phyloP scores from a whole-genome alignment of 2,329 filamentous ascomycete species.

The Aspergillus pseudoglaucus region DNA sequence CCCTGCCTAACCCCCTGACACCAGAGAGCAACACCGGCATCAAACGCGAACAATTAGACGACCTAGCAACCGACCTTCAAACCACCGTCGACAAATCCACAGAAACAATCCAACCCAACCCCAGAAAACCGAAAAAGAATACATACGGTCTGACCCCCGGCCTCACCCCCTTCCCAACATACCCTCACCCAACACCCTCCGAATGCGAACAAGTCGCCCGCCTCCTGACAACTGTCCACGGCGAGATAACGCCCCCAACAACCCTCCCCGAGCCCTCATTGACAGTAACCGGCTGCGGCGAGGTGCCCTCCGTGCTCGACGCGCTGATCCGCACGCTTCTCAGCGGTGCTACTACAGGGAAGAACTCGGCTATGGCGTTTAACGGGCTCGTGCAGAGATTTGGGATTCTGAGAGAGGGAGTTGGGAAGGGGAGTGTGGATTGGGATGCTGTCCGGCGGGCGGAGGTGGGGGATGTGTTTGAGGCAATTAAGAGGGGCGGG shows the following conservation, averaged over 20 bases:
- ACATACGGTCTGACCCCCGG: conserved; percentile 52
- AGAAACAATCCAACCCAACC: conserved; percentile 5
- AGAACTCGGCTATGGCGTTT: conserved; percentile 61
- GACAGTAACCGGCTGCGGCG: conserved; percentile 63
- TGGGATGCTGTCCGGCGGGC: conserved; percentile 65
- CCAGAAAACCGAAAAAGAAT: conserved; percentile 15
- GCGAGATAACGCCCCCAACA: conserved; percentile 57
- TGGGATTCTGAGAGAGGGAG: conserved; percentile 55
- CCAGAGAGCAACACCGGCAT: conserved; percentile 4
- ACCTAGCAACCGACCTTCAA: conserved; percentile 9
- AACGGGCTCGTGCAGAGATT: conserved; percentile 58
- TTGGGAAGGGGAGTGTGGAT: conserved; percentile 65
- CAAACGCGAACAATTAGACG: conserved; percentile 4
- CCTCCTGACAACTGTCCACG: conserved; percentile 61
- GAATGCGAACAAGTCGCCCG: conserved; percentile 64
- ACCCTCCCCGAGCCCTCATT: conserved; percentile 64
- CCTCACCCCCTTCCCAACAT: conserved; percentile 60
- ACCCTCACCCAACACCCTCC: conserved; percentile 56
- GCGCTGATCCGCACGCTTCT: conserved; percentile 57
- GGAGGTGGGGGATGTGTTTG: conserved; percentile 54
- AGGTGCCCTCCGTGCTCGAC: conserved; percentile 60
- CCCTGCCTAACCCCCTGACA: conserved; percentile 1
- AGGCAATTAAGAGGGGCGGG: conserved; percentile 65
- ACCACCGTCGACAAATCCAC: conserved; percentile 14
- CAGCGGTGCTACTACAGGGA: conserved; percentile 54